Base-by-base conservation (phyloP, 306 rosid genomes). In the Quercus rubra region DNA sequence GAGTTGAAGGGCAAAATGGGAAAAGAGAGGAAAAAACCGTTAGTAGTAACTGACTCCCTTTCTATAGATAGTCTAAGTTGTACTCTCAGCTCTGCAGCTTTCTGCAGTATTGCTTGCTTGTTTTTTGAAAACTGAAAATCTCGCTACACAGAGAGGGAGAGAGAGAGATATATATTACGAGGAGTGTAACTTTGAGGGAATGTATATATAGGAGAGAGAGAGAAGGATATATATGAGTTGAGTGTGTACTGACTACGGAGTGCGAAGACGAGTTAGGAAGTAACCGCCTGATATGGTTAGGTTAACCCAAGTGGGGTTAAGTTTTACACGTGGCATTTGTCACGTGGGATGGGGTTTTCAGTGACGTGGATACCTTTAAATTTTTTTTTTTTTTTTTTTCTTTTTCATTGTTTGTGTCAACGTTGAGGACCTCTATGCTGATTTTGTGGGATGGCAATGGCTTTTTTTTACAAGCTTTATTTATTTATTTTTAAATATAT, bases 21-120 rank as follows among this genome's bases (percentile, higher is more conserved):
- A 0, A 88, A 0, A 88, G 21, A 56, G 20, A 54, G 14, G 51
- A n/a, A 33, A 87, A 88, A 84, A 81, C 92, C 81, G 98, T 94
- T 92, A 82, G 64, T 92, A 81, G 59, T 27, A 85, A 90, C 67
- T 59, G 85, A 92, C 54, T 49, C 87, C 91, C 91, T 77, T 86
- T 85, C 85, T 84, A 71, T 15, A 43, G 70, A 55, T 75, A 75
- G 79, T 8, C 69, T 77, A 28, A 13, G 31, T 0, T n/a, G 5
- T 59, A 9, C 27, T 66, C 54, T 35, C 74, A 81, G 72, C 80
- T 20, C 55, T 75, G 88, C 84, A 55, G 61, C 76, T 80, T 35
- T 33, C 55, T 62, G 51, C 52, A 17, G 43, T 80, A 70, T 41
- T 68, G 57, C 27, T 83, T 76, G 78, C 79, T 12, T 21, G 86